Conservation (phyloP, 164 flowering plant genomes). For the Macadamia tetraphylla region DNA sequence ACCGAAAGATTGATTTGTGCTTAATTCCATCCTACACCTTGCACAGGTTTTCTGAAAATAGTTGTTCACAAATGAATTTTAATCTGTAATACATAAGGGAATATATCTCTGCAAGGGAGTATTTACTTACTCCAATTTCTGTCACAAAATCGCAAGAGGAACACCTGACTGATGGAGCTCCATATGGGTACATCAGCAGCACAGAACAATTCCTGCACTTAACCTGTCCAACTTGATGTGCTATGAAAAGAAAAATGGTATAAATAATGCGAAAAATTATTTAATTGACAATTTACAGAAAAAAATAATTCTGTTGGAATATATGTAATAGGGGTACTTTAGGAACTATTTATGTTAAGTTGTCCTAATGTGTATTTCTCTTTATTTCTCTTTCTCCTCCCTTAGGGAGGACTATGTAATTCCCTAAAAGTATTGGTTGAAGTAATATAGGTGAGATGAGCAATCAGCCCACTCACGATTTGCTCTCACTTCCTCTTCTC, state of each 20-base stretch:
- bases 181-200: constrained; percentile 80
- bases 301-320: no score
- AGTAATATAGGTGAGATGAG: no score
- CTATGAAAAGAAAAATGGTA: constrained; percentile 32
- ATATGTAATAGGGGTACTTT: no score
- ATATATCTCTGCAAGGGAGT: neutral
- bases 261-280: neutral
- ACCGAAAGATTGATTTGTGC: no score
- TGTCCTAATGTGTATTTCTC: no score
- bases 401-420: no score
- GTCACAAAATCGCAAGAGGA: constrained; percentile 62
- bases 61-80: neutral
- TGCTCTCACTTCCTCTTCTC: no score
- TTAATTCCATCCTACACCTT: no score
- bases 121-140: constrained; percentile 58
- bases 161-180: constrained; percentile 71
- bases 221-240: constrained; percentile 75
- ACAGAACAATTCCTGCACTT: constrained; percentile 69
- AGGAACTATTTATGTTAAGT: no score
- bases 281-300: neutral
- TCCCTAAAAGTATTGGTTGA: no score
- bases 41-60: neutral
- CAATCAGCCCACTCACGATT: no score
- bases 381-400: no score
- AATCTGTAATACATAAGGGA: neutral